Base-by-base conservation (phyloP, 805 yeast species). In the Lipomyces mesembrius region DNA sequence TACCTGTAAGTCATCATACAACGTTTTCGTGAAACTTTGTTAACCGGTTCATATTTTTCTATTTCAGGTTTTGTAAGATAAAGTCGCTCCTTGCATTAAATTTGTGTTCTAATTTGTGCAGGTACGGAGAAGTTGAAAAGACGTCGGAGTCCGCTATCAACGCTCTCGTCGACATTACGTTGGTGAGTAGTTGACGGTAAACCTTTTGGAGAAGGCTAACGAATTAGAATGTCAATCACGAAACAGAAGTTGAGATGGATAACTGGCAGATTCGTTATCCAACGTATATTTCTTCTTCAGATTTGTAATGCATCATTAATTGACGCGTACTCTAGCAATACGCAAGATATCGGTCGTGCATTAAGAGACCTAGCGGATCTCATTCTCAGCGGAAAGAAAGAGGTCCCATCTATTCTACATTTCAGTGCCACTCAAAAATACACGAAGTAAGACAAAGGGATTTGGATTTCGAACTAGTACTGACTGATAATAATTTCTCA, bases 221-320 rank as follows among this genome's bases (percentile, higher is more conserved):
- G 22, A 8, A 6, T 12, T 27, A 66, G 69, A 64, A 64, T 20
- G 68, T 51, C 11, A 57, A 62, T 7, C 43, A 59, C 35, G 27
- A 58, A 25, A 39, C 46, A 5, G 43, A 58, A 14, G 61, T 64
- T 22, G 62, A 51, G 4, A 59, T 68, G 62, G 71, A 68, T 59
- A 63, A 68, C 49, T 68, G 69, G 70, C 64, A 62, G 22, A 22
- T 63, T 8, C 57, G 69, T 55, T 68, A 66, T 59, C 71, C 71
- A 3, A 67, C 71, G 70, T 66, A 60, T 25, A 67, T 22, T 25
- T 20, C 34, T 20, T 20, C 17, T 52, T 25, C 32, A 22, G 14
- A 32, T 37, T 25, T 39, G 1, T 58, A 37, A 57, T 43, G 27
- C 25, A 11, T 59, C 64, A 59, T 12, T 25, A 12, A 11, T 59